These are phyloP conservation scores for Penicillium sp. DNA, from an alignment of 2,329 filamentous ascomycete species.

Conservation along the genomic window DNA sequence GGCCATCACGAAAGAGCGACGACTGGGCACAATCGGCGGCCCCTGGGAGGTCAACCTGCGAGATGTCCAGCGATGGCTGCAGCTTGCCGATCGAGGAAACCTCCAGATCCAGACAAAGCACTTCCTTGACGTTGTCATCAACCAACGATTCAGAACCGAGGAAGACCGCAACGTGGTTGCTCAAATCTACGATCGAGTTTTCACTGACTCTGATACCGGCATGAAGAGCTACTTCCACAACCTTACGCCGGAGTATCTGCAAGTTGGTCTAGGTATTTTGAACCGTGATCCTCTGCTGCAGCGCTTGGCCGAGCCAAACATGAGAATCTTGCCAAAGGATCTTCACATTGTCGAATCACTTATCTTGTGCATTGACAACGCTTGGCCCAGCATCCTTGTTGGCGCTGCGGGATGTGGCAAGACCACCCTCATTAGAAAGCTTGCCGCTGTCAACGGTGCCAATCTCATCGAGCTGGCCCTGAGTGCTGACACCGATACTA, in stretches of 20 bases:
- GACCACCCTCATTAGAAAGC: slow-evolving; percentile 73
- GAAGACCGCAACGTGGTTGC: slow-evolving; percentile 68
- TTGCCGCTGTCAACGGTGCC: slow-evolving; percentile 78
- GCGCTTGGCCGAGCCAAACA: slow-evolving; percentile 34
- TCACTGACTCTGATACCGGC: slow-evolving; percentile 54
- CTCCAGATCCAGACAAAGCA: slow-evolving; percentile 67
- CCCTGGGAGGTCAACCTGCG: slow-evolving; percentile 97
- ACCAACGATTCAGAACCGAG: slow-evolving; percentile 79
- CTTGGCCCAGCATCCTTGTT: slow-evolving; percentile 85
- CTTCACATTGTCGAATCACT: slow-evolving; percentile 80
- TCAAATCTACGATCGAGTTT: slow-evolving; percentile 66
- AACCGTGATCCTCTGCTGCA: slow-evolving; percentile 55
- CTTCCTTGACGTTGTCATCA: slow-evolving; percentile 79
- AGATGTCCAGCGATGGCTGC: slow-evolving; percentile 85
- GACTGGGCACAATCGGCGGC: slow-evolving; percentile 61
- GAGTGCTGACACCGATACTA: slow-evolving; percentile 93
- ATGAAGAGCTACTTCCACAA: slow-evolving; percentile 69
- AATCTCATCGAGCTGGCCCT: slow-evolving; percentile 80
- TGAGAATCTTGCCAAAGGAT: slow-evolving; percentile 40
- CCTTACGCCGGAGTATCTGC: slow-evolving; percentile 65
- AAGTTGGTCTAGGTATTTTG: slow-evolving; percentile 77
- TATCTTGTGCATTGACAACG: slow-evolving; percentile 81
- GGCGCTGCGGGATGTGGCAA: slow-evolving; percentile 87
- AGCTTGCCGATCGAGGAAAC: slow-evolving; percentile 64
- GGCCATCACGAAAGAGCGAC: slow-evolving; percentile 61